Percentiles rank a stretch among this genome's conserved stretches.
Evolutionary conservation across 805 yeast genomes (phyloP).

Genomic region (Ogataea thermomethanolica): DNA sequence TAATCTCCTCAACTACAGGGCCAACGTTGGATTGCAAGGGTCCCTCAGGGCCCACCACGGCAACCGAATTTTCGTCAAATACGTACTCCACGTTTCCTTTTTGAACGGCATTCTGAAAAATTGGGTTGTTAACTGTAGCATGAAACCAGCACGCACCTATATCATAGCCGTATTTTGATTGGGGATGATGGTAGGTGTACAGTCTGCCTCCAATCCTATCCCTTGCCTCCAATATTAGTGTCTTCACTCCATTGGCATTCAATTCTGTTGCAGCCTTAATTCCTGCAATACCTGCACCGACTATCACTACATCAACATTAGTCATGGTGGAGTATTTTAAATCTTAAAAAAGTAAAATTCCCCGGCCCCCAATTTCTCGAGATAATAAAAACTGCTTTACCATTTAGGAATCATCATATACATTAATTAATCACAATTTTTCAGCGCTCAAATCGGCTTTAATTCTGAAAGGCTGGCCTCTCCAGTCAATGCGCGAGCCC

Average conservation of each 20-base stretch:
- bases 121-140: slow-evolving; percentile 41
- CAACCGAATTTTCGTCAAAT: slow-evolving; percentile 36
- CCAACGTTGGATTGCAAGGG: slow-evolving; percentile 29
- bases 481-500: slow-evolving; percentile 75
- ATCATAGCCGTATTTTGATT: slow-evolving; percentile 35
- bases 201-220: slow-evolving; percentile 46
- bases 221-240: slow-evolving; percentile 45
- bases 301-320: slow-evolving; percentile 34
- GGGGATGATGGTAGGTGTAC: slow-evolving; percentile 27
- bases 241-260: slow-evolving; percentile 30
- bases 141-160: slow-evolving; percentile 57
- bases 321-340: slow-evolving; percentile 1
- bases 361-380: not conserved
- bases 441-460: slow-evolving; percentile 75
- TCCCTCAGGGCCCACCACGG: slow-evolving; percentile 27
- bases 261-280: slow-evolving; percentile 45
- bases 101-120: slow-evolving; percentile 32
- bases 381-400: no score
- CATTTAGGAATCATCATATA: no score
- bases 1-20: slow-evolving; percentile 34
- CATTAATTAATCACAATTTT: slow-evolving; percentile 31
- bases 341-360: not conserved
- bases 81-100: slow-evolving; percentile 23
- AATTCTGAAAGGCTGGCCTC: slow-evolving; percentile 73
- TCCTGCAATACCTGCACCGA: slow-evolving; percentile 55